These are phyloP conservation scores for Phialemonium atrogriseum DNA, from an alignment of 2,329 filamentous ascomycete species.

Conservation along the genomic window DNA sequence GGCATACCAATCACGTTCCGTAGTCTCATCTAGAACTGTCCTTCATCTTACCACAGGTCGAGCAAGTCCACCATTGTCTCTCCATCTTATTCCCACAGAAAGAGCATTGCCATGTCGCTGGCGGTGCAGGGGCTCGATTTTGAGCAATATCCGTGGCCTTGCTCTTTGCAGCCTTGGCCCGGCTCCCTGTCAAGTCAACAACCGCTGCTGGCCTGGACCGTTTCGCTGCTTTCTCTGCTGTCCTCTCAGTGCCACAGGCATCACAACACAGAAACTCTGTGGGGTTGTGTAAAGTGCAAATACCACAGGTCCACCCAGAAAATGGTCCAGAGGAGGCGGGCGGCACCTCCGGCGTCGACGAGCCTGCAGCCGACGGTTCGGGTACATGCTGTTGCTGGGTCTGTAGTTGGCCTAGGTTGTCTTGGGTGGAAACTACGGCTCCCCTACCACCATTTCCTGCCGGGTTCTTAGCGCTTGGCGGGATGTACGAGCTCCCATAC, in stretches of 20 bases:
- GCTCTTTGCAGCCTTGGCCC: constrained; percentile 4
- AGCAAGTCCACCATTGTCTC: constrained; percentile 49
- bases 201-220: constrained; percentile 7
- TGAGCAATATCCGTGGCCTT: background rate
- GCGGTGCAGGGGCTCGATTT: constrained; percentile 9
- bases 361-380: constrained; percentile 6
- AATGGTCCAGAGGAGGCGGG: constrained; percentile 6
- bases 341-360: constrained; percentile 6
- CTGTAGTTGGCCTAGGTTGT: background rate
- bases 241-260: constrained; percentile 41
- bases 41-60: constrained; percentile 46
- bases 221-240: constrained; percentile 10
- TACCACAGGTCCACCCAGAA: constrained; percentile 41
- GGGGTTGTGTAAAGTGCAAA: constrained; percentile 51
- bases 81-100: constrained; percentile 44
- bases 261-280: constrained; percentile 43
- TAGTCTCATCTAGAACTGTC: constrained; percentile 28
- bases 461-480: constrained; percentile 41
- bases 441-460: constrained; percentile 29
- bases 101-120: constrained; percentile 40
- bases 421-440: constrained; percentile 7
- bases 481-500: constrained; percentile 46
- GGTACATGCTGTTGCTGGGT: background rate
- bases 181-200: constrained; percentile 9
- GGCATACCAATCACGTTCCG: background rate